A percentile compares a stretch with the other conserved stretches of the same genome.
Evolutionary conservation across 305 asterid genomes (phyloP).

Genomic region (Fraxinus floribunda): DNA sequence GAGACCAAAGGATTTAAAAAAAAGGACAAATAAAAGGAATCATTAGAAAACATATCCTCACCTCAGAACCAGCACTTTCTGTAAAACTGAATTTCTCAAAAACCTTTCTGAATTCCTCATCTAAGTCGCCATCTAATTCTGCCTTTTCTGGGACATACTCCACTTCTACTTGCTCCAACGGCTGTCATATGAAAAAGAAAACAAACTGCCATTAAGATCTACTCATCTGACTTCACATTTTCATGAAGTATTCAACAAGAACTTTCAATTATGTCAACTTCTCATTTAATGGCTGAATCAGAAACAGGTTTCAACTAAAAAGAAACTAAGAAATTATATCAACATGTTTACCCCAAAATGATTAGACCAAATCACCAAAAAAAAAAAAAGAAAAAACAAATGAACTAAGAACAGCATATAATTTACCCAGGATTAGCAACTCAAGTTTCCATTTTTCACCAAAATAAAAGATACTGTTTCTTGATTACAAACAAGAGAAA

Average conservation of each 20-base stretch:
- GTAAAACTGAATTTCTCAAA: conserved; percentile 78
- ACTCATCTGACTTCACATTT: neutral
- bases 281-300: neutral
- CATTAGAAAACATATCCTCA: conserved; percentile 27
- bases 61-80: conserved; percentile 61
- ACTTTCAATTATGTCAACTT: neutral
- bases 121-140: conserved; percentile 60
- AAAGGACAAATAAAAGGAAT: conserved; percentile 10
- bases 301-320: neutral
- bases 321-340: neutral
- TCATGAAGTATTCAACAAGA: neutral
- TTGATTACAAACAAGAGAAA: neutral
- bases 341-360: neutral
- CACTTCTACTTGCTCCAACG: conserved; percentile 61
- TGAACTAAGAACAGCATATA: neutral
- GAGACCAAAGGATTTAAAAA: neutral
- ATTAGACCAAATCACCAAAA: neutral
- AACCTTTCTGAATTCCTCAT: conserved; percentile 79
- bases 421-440: neutral
- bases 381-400: neutral
- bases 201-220: conserved; percentile 6
- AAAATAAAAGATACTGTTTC: neutral
- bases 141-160: conserved; percentile 93
- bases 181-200: conserved; percentile 33
- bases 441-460: neutral